These are phyloP conservation scores for Penicillium herquei DNA, from an alignment of 495 filamentous ascomycete genomes.

Conservation along the genomic window DNA sequence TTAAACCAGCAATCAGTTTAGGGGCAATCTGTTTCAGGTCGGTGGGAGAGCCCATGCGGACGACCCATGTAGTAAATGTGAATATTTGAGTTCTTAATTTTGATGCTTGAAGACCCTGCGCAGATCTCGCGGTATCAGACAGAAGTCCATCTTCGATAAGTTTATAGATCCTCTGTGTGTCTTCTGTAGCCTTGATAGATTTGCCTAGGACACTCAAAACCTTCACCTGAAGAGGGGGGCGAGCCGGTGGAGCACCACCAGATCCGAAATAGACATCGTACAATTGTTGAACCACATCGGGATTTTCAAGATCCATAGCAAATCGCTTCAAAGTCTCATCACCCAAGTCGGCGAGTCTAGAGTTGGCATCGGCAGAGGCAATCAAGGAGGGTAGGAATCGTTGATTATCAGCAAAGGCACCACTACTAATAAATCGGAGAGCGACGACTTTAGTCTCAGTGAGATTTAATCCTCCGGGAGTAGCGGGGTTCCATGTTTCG, in stretches of 20 bases:
- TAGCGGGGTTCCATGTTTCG: slow-evolving; percentile 65
- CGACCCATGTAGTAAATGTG: slow-evolving; percentile 83
- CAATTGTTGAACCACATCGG: slow-evolving; percentile 57
- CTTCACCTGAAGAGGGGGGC: slow-evolving; percentile 69
- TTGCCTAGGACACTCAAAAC: slow-evolving; percentile 74
- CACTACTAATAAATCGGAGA: slow-evolving; percentile 72
- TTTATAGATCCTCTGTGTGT: slow-evolving; percentile 60
- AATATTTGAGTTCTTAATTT: slow-evolving; percentile 84
- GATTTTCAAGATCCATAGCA: slow-evolving; percentile 64
- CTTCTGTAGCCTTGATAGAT: slow-evolving; percentile 64
- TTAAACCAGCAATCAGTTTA: slow-evolving; percentile 67
- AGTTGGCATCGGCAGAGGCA: slow-evolving; percentile 78
- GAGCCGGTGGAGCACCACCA: slow-evolving; percentile 52
- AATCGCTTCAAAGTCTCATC: slow-evolving; percentile 83
- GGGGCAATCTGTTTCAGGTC: slow-evolving; percentile 63
- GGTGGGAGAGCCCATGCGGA: slow-evolving; percentile 63
- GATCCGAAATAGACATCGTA: slow-evolving; percentile 68
- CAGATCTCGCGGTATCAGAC: slow-evolving; percentile 43
- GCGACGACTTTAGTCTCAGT: slow-evolving; percentile 64
- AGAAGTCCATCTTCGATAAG: slow-evolving; percentile 68
- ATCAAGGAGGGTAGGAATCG: slow-evolving; percentile 80
- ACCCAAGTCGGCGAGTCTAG: slow-evolving; percentile 72
- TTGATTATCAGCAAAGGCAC: slow-evolving; percentile 77
- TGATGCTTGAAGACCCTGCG: slow-evolving; percentile 64
- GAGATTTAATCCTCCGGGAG: slow-evolving; percentile 61